phyloP scores from a whole-genome alignment of 164 flowering plant species.

The Santalum album region DNA sequence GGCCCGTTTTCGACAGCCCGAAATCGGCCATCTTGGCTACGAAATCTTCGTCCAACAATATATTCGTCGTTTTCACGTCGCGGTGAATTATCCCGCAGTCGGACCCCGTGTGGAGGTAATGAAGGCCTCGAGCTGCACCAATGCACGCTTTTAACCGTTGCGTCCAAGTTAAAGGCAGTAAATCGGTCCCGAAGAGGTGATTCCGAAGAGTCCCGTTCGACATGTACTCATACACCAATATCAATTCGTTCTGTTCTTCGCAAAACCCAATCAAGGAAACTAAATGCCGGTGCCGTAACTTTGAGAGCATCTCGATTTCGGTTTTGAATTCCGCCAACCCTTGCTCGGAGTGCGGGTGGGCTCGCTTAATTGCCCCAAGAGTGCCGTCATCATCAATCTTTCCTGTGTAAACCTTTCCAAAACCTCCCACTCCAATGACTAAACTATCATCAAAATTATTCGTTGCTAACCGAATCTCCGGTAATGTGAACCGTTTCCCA shows the following conservation, averaged over 20 bases:
- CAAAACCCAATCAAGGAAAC: slow-evolving; percentile 72
- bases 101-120: slow-evolving; percentile 63
- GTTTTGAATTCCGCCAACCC: slow-evolving; percentile 65
- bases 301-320: slow-evolving; percentile 74
- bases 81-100: slow-evolving; percentile 65
- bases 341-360: slow-evolving; percentile 60
- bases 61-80: slow-evolving; percentile 67
- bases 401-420: slow-evolving; percentile 71
- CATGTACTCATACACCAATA: slow-evolving; percentile 73
- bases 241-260: slow-evolving; percentile 67
- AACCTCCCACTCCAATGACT: slow-evolving; percentile 73
- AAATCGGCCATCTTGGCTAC: background rate
- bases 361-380: slow-evolving; percentile 52
- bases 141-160: slow-evolving; percentile 55
- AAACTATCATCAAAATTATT: slow-evolving; percentile 59
- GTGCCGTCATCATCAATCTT: slow-evolving; percentile 52
- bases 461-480: slow-evolving; percentile 60
- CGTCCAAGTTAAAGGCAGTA: slow-evolving; percentile 58
- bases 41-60: slow-evolving; percentile 3
- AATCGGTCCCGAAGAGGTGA: slow-evolving; percentile 55
- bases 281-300: slow-evolving; percentile 64
- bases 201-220: slow-evolving; percentile 65
- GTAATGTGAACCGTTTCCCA: slow-evolving; percentile 51
- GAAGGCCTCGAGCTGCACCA: slow-evolving; percentile 62
- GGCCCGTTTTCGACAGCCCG: background rate